Percentiles rank a stretch among this genome's conserved stretches.
phyloP scores from a whole-genome alignment of 2,329 filamentous ascomycete genomes.

The Delphinella strobiligena region DNA sequence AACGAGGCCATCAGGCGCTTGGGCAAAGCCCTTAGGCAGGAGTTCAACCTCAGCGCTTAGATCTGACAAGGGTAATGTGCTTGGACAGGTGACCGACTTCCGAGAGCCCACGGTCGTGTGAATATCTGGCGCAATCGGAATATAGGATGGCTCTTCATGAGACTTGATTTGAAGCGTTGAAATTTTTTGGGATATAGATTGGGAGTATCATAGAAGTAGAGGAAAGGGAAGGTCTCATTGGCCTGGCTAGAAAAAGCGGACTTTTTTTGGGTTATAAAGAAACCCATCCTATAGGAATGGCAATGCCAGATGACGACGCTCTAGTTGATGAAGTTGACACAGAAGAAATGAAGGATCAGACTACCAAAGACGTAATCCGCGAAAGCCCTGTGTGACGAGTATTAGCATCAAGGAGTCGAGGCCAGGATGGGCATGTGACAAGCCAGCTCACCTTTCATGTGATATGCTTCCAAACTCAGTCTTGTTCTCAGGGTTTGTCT shows the following conservation, averaged over 20 bases:
- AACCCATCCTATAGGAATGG: too few species aligned
- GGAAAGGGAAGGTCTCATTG: too few species aligned
- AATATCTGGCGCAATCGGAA: neutral
- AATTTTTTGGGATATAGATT: neutral
- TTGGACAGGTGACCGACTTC: too few species aligned
- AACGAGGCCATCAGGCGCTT: slow-evolving; percentile 48
- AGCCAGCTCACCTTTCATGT: slow-evolving; percentile 55
- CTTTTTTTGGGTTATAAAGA: too few species aligned
- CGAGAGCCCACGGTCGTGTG: too few species aligned
- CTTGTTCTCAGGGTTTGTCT: slow-evolving; percentile 77
- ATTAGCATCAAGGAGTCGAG: neutral
- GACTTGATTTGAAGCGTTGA: neutral
- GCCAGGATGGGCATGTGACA: neutral
- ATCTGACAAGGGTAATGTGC: neutral
- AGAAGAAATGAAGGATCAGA: slow-evolving; percentile 95
- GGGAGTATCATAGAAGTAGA: neutral
- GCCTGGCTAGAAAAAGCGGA: too few species aligned
- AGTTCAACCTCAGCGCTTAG: slow-evolving; percentile 33
- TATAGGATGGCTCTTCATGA: too few species aligned
- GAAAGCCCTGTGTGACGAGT: slow-evolving; percentile 55
- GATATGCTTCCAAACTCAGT: slow-evolving; percentile 64
- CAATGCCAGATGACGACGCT: slow-evolving; percentile 6
- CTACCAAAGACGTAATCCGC: slow-evolving; percentile 94
- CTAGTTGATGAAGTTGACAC: slow-evolving; percentile 99
- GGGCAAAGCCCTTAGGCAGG: slow-evolving; percentile 56